Evolutionary conservation across 2,329 filamentous ascomycete species (phyloP), one percentile per base, ranked within the genome.

Genomic region (Cordyceps militaris): DNA sequence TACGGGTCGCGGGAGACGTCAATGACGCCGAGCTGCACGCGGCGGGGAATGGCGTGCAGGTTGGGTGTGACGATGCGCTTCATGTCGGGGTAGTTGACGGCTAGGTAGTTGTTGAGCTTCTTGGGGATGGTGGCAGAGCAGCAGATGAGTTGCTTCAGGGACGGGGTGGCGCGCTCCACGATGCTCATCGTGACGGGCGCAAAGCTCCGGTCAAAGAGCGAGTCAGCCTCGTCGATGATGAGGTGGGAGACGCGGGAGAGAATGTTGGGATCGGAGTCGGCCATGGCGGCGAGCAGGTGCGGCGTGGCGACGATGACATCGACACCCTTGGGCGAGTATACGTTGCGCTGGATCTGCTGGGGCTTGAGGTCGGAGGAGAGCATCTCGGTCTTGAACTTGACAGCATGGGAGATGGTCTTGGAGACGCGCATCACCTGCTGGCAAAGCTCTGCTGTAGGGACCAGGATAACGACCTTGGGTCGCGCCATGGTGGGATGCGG

Each of bases 51-150:
- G 59, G 94, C 91, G 73, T 99, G 94, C 0, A 99, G 81, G 67
- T 97, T 97, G 0, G 94, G 94, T 0, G 94, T 99, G 1, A 93
- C 93, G 61, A 99, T 85, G 60, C 94, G 88, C 47, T 80, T 77
- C 74, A 96, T 91, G 64, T 89, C 80, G 0, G 94, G 93, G 71
- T 92, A 97, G 62, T 86, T 86, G 61, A 84, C 83, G 54, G 84
- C 83, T n/a, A 99, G 81, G 70, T 88, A 91, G 63, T 83, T 86
- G 75, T 99, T 94, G 19, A 99, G 82, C 64, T 89, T 89, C 62
- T 87, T 84, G 2, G 95, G 94, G 61, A 99, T 97, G 5, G 94
- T 99, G 53, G 94, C 94, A 3, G 93, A 97, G 77, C 94, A 99
- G 62, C 97, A 83, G 48, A 99, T 80, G 24, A 99, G 79, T 69